Base-by-base conservation (phyloP, 331 rosid genomes). In the Acacia concinna region DNA sequence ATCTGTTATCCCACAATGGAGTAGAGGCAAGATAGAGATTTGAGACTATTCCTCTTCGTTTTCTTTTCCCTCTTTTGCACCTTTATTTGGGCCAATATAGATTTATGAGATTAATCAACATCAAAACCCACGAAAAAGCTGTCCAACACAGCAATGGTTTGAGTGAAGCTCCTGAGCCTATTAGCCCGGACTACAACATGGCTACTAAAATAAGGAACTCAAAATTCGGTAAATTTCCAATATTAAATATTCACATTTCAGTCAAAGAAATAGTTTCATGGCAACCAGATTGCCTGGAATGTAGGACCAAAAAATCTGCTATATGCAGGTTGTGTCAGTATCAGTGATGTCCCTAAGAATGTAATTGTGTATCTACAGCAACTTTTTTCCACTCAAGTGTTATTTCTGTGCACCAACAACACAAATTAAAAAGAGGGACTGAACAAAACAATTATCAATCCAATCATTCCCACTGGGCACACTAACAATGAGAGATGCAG, bases 281-380 rank as follows among this genome's bases (percentile, higher is more conserved):
- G 74, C 74, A 25, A 69, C 49, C 56, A 25, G 74, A 69, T 25
- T 69, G 0, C 49, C 56, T 11, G 41, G 41, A 11, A 38, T 38
- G 41, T 8, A 68, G 51, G 35, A 11, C 32, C 30, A 73, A 70
- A 64, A 32, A 74, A 38, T 74, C 43, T 74, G 40, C 35, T 71
- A 49, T 43, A 76, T 20, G 27, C 52, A 78, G 56, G 62, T 60
- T 38, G 46, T 60, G 51, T 27, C 71, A 46, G 73, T 32, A 78
- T 66, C 49, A 46, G 38, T 66, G 73, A 69, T 47, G 21, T 74
- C 23, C 81, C 38, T 69, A 7, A 6, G 51, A 35, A 74, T 23
- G 54, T 68, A 64, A 73, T 18, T 73, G 70, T 35, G 84, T 74
- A 87, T 87, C 88, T 80, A 80, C 81, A 77, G 15, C 78, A 57